A percentile compares a stretch with the other conserved stretches of the same genome.
Conservation (phyloP, 768 basidiomycete genomes). For the Hygrocybe coccinea region DNA sequence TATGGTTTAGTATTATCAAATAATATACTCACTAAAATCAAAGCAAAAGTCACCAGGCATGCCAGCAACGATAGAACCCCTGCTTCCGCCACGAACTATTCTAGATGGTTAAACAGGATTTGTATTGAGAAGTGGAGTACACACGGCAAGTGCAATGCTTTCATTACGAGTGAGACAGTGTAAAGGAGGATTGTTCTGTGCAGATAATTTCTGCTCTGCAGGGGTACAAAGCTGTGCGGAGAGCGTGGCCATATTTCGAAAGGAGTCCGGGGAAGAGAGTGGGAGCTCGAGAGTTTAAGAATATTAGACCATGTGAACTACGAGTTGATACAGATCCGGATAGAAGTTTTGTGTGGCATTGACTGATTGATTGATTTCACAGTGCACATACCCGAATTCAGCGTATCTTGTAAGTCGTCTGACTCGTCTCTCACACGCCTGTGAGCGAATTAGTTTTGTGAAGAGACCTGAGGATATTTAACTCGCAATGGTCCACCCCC, state of each 20-base stretch:
- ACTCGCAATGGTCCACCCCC: too few relatives aligned
- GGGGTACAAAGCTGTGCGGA: constrained; percentile 1
- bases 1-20: background rate
- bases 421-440: too few relatives aligned
- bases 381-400: too few relatives aligned
- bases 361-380: too few relatives aligned
- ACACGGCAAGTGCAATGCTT: constrained; percentile 5
- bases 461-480: too few relatives aligned
- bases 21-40: constrained; percentile 5
- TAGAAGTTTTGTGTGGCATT: too few relatives aligned
- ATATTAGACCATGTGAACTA: background rate
- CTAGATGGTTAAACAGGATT: background rate
- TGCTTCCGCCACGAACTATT: constrained; percentile 4
- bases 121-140: background rate
- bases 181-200: background rate
- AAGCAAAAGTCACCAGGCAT: constrained; percentile 1
- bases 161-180: constrained; percentile 9
- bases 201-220: background rate
- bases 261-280: background rate
- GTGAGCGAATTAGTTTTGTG: too few relatives aligned
- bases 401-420: too few relatives aligned
- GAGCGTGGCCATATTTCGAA: background rate
- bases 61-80: constrained; percentile 2
- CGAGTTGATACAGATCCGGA: too few relatives aligned
- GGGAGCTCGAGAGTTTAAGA: background rate